These are phyloP conservation scores for Abrus precatorius DNA, from an alignment of 306 rosid genomes.

Conservation along the genomic window DNA sequence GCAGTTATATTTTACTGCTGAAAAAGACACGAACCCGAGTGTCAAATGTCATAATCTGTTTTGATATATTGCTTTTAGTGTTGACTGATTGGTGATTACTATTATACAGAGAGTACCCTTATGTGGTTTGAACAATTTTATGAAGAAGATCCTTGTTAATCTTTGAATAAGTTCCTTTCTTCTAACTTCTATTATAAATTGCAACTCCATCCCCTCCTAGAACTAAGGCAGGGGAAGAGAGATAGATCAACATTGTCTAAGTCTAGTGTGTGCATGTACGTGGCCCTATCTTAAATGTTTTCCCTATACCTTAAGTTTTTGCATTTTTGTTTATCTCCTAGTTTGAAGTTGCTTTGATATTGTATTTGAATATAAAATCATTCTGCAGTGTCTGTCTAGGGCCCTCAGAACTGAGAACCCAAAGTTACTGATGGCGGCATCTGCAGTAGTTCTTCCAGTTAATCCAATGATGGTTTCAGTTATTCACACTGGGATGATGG, in stretches of 20 bases:
- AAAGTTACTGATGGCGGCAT: constrained; percentile 87
- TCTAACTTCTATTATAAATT: constrained; percentile 14
- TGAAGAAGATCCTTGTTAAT: constrained; percentile 15
- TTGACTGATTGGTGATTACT: constrained; percentile 8
- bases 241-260: background rate
- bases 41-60: background rate
- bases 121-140: background rate
- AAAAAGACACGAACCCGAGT: constrained; percentile 5
- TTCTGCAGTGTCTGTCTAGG: constrained; percentile 81
- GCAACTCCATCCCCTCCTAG: background rate
- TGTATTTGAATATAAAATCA: constrained; percentile 32
- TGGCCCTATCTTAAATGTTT: constrained; percentile 9
- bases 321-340: constrained; percentile 31
- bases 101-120: background rate
- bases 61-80: background rate
- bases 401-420: constrained; percentile 89
- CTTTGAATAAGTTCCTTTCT: background rate
- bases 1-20: background rate
- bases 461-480: constrained; percentile 93
- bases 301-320: constrained; percentile 17
- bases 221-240: background rate
- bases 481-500: constrained; percentile 98
- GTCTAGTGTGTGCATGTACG: background rate
- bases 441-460: constrained; percentile 81
- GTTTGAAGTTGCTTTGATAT: constrained; percentile 28